These are phyloP conservation scores for Arctostaphylos glauca DNA, from an alignment of 148 eudicot species.

Conservation along the genomic window DNA sequence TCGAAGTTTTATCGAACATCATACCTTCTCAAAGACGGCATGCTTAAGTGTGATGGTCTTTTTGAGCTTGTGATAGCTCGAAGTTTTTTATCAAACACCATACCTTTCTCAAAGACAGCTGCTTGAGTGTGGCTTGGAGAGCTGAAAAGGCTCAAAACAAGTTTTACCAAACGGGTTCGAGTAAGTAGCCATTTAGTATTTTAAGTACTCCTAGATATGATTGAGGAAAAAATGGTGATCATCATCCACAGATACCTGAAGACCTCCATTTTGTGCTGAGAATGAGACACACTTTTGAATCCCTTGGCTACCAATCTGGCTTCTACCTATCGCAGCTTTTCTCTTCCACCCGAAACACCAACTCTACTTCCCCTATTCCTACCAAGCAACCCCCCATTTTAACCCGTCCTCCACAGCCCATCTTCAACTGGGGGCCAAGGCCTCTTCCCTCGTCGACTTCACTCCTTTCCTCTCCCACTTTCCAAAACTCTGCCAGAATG, in stretches of 20 bases:
- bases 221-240: neutral
- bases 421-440: slow-evolving; percentile 77
- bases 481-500: slow-evolving; percentile 45
- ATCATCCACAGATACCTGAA: slow-evolving; percentile 69
- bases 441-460: slow-evolving; percentile 43
- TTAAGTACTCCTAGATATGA: neutral
- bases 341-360: slow-evolving; percentile 50
- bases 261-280: slow-evolving; percentile 92
- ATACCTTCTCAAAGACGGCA: neutral
- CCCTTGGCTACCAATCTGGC: slow-evolving; percentile 94
- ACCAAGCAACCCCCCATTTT: slow-evolving; percentile 50
- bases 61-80: too few relatives aligned
- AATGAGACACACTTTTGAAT: slow-evolving; percentile 96
- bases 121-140: too few relatives aligned
- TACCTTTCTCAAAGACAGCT: too few relatives aligned
- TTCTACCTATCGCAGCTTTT: slow-evolving; percentile 88
- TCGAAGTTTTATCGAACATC: neutral
- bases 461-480: slow-evolving; percentile 54
- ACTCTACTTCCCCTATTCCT: slow-evolving; percentile 49
- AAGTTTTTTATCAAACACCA: too few relatives aligned
- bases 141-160: neutral
- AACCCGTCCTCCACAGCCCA: slow-evolving; percentile 53
- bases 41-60: neutral
- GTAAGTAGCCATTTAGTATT: neutral
- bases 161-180: neutral